Conservation (phyloP, 2,329 filamentous ascomycete species). For the Fusarium sororula region DNA sequence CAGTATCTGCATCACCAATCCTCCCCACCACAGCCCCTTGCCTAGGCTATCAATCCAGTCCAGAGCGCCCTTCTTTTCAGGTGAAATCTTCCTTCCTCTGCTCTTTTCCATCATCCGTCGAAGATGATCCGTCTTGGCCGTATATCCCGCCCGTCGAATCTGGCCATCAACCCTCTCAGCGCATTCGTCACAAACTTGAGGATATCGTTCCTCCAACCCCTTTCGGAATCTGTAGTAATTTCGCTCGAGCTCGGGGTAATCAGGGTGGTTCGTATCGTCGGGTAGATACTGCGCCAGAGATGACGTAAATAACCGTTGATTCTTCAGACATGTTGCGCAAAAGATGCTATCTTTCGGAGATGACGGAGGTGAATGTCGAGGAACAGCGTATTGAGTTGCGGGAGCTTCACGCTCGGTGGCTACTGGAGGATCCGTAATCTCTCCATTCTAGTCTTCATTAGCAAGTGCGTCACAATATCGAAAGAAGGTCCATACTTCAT, state of each 20-base stretch:
- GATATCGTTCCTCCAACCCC: constrained; percentile 83
- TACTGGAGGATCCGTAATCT: constrained; percentile 87
- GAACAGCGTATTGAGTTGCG: constrained; percentile 58
- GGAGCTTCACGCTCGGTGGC: constrained; percentile 57
- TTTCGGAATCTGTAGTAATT: constrained; percentile 75
- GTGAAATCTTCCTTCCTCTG: constrained; percentile 47
- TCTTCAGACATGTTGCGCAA: constrained; percentile 85
- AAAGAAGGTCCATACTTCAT: constrained; percentile 67
- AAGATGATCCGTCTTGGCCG: constrained; percentile 83
- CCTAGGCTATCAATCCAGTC: constrained; percentile 56
- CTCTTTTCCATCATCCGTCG: constrained; percentile 77
- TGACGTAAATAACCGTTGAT: constrained; percentile 83
- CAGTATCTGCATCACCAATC: constrained; percentile 55
- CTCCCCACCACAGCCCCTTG: constrained; percentile 59
- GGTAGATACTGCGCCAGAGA: constrained; percentile 83
- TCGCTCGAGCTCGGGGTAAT: constrained; percentile 74
- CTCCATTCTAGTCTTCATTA: constrained; percentile 70
- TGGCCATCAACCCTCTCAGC: constrained; percentile 76
- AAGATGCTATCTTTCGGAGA: constrained; percentile 54
- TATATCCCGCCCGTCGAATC: constrained; percentile 78
- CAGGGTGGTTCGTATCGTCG: constrained; percentile 69
- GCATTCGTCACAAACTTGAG: constrained; percentile 86
- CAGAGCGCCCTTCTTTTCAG: constrained; percentile 48
- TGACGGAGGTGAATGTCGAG: constrained; percentile 45
- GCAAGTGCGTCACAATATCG: neutral